A percentile compares a stretch with the other conserved stretches of the same genome.
These are phyloP conservation scores for Abrus precatorius DNA, from an alignment of 306 rosid species.

Conservation along the genomic window DNA sequence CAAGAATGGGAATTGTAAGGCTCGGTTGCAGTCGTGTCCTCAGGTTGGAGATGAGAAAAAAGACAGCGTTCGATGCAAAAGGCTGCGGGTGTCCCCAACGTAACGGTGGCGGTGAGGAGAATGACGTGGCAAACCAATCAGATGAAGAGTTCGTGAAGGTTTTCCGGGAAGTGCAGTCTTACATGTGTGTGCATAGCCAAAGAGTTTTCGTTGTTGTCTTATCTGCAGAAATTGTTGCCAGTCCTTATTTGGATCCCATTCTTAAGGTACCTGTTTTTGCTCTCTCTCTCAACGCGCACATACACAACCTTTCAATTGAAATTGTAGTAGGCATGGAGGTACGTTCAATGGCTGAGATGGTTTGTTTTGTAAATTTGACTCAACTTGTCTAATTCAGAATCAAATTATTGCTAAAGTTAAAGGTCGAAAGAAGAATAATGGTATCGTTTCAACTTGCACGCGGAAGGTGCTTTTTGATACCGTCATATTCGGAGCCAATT, in stretches of 20 bases:
- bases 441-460: slow-evolving; percentile 2
- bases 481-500: too few relatives aligned
- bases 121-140: slow-evolving; percentile 2
- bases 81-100: slow-evolving; percentile 23
- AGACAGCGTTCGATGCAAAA: slow-evolving; percentile 8
- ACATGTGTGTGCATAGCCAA: slow-evolving; percentile 52
- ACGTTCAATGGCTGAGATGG: too few relatives aligned
- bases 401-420: not conserved
- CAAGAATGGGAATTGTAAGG: not conserved
- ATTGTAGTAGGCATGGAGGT: too few relatives aligned
- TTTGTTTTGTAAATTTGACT: not conserved
- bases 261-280: slow-evolving; percentile 53
- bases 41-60: slow-evolving; percentile 29
- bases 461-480: not conserved
- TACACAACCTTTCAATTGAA: too few relatives aligned
- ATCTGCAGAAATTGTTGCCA: slow-evolving; percentile 53
- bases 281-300: not conserved
- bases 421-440: not conserved
- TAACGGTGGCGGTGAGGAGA: not conserved
- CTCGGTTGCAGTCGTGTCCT: not conserved
- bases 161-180: slow-evolving; percentile 63
- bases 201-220: slow-evolving; percentile 58
- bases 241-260: slow-evolving; percentile 50
- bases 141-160: slow-evolving; percentile 52
- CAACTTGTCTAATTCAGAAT: not conserved